A percentile compares a stretch with the other conserved stretches of the same genome.
phyloP scores from a whole-genome alignment of 2,329 filamentous ascomycete species.

The Cadophora sp. region DNA sequence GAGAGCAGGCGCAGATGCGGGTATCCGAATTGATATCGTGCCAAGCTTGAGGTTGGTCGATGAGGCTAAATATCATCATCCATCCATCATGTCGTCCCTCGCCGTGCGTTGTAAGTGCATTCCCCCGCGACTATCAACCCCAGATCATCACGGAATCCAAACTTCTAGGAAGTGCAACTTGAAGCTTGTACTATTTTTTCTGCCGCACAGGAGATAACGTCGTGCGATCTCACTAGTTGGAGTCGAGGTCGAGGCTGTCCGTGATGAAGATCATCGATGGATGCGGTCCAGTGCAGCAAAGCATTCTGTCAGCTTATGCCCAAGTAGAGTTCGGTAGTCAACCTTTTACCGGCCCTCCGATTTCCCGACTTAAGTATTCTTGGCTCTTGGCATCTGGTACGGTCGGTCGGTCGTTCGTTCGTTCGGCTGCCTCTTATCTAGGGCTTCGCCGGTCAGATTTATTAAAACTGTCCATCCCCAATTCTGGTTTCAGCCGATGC shows the following conservation, averaged over 20 bases:
- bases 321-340: neutral
- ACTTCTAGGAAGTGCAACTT: neutral
- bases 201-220: neutral
- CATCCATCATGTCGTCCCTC: neutral
- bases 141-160: neutral
- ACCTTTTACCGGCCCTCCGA: neutral
- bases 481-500: neutral
- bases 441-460: neutral
- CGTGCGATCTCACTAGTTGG: neutral
- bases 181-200: neutral
- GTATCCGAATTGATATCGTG: neutral
- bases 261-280: neutral
- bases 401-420: neutral
- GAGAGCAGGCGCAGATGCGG: neutral
- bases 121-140: conserved; percentile 1
- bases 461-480: neutral
- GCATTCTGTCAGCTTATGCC: neutral
- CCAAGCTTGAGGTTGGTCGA: neutral
- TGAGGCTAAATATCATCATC: conserved; percentile 1
- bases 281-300: too few relatives aligned
- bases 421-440: neutral
- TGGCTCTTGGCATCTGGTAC: neutral
- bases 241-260: neutral
- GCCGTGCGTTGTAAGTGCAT: neutral
- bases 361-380: neutral